Base-by-base conservation (phyloP, 1,284 basidiomycete genomes). In the Chalciporus sp. region DNA sequence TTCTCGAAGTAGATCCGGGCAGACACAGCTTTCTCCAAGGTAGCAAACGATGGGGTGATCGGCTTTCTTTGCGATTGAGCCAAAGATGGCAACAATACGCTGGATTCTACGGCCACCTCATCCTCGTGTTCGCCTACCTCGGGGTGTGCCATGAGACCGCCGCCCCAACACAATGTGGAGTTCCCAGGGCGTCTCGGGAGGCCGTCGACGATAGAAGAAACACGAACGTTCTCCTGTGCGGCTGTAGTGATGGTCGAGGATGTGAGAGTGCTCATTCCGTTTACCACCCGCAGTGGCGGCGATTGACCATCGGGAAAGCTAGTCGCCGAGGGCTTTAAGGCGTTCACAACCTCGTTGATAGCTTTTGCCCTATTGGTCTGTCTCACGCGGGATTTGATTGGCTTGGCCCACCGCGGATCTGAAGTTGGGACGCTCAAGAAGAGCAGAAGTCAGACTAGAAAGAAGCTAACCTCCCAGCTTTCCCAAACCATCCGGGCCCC, bases 1-100 rank as follows among this genome's bases (percentile, higher is more conserved):
- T 95, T 96, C 78, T 99, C 95, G 72, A 98, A 97, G 80, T 88
- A 97, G 72, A 98, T 93, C 67, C 93, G 88, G 48, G 91, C 86
- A 11, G 94, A 89, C 45, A 95, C 93, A 50, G 94, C 92, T 70
- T 91, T 94, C 73, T 98, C 95, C 66, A 98, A 78, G 16, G 96
- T 98, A 43, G 87, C 81, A 47, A 98, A 79, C 47, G 93, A 94
- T 23, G 94, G 94, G 12, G 81, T 84, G 65, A 95, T 86, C 49
- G 76, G 74, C 65, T 78, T 83, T 62, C 73, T 75, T 52, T 70
- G 65, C 6, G 65, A 59, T 1, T n/a, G 55, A 3, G 54, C 57
- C 0, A 66, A 60, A 57, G 63, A 62, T 52, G 65, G 53, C 16
- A 64, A 43, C 27, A 42, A 26, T 23, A 40, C 52, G 53, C 31